Base-by-base conservation (phyloP, 768 basidiomycete genomes). In the Mrakia frigida region DNA sequence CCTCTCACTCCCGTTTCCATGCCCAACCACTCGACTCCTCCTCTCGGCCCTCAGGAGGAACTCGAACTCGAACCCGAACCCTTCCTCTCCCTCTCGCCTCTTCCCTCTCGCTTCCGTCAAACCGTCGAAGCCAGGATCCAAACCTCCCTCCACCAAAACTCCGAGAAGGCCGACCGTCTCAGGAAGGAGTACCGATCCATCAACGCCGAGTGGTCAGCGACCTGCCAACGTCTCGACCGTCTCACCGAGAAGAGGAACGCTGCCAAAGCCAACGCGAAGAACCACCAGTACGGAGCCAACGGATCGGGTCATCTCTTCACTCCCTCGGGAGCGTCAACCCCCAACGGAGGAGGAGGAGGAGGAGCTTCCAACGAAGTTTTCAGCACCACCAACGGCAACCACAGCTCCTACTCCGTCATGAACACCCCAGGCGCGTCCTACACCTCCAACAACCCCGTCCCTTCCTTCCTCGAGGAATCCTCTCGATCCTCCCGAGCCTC, bases 141-240 rank as follows among this genome's bases (percentile, higher is more conserved):
- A n/a, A 11, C 16, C 1, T 39, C 61, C 25, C 25, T 60, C 25
- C 39, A 31, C 9, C 37, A 21, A 6, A 39, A 70, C 16, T 23
- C 28, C 35, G 86, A 85, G 73, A 93, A 93, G 83, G 83, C 86
- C 28, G 81, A 86, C 56, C 85, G 83, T 28, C 84, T 94, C 39
- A 87, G 87, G 67, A 85, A 85, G 75, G 88, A 93, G 81, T 94
- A 96, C 81, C 80, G 89, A 73, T 80, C 83, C 21, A 85, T 91
- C 68, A 90, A 95, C 80, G 87, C 88, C 79, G 86, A 87, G 65
- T 96, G 93, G 93, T 75, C 88, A 39, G 86, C 85, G 2, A 90
- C 92, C 79, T 93, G 93, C 81, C 84, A 86, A 21, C 84, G 86
- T 56, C 85, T 96, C 78, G 91, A 93, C 80, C 77, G 77, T 6